These are phyloP conservation scores for Tranzscheliella williamsii DNA, from an alignment of 1,284 basidiomycete genomes.

Conservation along the genomic window DNA sequence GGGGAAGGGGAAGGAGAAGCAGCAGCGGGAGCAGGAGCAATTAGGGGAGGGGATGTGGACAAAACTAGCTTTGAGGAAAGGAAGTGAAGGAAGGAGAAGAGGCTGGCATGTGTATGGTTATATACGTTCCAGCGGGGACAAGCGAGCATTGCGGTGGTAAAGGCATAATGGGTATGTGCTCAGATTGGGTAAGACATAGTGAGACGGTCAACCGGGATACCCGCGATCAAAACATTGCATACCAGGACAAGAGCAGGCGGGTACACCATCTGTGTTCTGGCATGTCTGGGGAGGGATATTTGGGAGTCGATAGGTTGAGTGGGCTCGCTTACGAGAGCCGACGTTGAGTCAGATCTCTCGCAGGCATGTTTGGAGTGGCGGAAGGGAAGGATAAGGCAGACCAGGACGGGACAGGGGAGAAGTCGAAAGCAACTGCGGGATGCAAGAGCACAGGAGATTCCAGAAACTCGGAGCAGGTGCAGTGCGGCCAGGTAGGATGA, in stretches of 20 bases:
- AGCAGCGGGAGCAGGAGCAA: slow-evolving; percentile 23
- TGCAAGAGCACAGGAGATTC: neutral
- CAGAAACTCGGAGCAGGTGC: neutral
- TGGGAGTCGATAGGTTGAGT: too few species aligned
- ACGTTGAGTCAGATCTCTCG: slow-evolving; percentile 32
- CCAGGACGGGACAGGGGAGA: neutral
- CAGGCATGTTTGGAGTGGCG: slow-evolving; percentile 22
- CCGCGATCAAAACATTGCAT: slow-evolving; percentile 33
- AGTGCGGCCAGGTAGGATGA: neutral
- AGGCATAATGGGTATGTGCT: too few species aligned
- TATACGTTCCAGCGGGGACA: slow-evolving; percentile 11
- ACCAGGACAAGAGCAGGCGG: neutral
- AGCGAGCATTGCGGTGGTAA: slow-evolving; percentile 13
- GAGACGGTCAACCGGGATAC: too few species aligned
- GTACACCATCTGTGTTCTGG: too few species aligned
- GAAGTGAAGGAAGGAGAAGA: neutral
- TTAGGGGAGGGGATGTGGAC: slow-evolving; percentile 3
- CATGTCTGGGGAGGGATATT: too few species aligned
- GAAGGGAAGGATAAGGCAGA: neutral
- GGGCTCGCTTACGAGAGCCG: slow-evolving; percentile 17
- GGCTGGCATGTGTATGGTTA: slow-evolving; percentile 6
- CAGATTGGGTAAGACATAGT: too few species aligned
- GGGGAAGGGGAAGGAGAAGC: slow-evolving; percentile 12
- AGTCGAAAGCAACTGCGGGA: neutral
- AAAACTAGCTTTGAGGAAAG: slow-evolving; percentile 34